Conservation (phyloP, 768 basidiomycete species). For the Mycena floridula region DNA sequence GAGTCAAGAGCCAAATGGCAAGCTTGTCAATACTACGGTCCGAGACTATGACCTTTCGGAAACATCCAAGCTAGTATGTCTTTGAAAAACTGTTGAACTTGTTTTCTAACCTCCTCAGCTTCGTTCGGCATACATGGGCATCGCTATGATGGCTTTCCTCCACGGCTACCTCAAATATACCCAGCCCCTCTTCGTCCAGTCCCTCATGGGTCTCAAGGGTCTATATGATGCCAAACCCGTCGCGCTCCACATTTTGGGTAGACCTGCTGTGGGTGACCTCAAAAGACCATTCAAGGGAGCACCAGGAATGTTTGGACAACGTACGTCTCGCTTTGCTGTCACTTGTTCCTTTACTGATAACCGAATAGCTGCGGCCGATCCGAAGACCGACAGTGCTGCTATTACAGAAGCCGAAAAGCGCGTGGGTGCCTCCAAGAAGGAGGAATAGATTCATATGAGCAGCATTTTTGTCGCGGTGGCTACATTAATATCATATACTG, state of each 20-base stretch:
- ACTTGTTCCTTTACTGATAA: constrained; percentile 3
- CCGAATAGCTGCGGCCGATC: constrained; percentile 45
- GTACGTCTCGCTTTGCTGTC: constrained; percentile 33
- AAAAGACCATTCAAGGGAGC: constrained; percentile 82
- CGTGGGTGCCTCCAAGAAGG: constrained; percentile 76
- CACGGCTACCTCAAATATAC: constrained; percentile 95
- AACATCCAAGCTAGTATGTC: constrained; percentile 69
- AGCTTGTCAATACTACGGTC: constrained; percentile 85
- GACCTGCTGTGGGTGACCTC: constrained; percentile 78
- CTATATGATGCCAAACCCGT: constrained; percentile 84
- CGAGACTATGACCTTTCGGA: constrained; percentile 92
- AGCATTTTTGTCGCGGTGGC: neutral
- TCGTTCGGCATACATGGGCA: constrained; percentile 60
- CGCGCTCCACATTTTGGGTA: constrained; percentile 75
- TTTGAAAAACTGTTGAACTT: neutral
- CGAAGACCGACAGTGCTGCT: constrained; percentile 79
- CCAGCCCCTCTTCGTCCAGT: constrained; percentile 93
- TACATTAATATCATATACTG: no score
- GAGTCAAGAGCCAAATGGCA: constrained; percentile 61
- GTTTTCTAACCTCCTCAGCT: constrained; percentile 30
- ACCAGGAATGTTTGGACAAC: constrained; percentile 69
- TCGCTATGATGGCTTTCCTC: constrained; percentile 89
- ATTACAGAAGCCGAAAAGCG: constrained; percentile 89
- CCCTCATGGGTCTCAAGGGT: constrained; percentile 90
- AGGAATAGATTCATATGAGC: constrained; percentile 24